Evolutionary conservation across 148 eudicot species (phyloP), one percentile per base, ranked within the genome.

Genomic region (Rhododendron williamsianum): DNA sequence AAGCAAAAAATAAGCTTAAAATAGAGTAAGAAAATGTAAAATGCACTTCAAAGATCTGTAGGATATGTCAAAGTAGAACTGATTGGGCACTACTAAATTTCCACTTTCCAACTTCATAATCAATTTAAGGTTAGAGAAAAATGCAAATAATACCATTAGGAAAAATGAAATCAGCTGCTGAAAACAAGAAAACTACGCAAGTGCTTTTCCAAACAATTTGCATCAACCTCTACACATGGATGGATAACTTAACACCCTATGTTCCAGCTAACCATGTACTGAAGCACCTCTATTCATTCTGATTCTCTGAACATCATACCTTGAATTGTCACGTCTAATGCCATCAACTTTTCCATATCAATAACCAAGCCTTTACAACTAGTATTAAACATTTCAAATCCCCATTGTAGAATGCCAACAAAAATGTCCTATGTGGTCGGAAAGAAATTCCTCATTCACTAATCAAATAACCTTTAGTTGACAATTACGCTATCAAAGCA

Each of bases 1-100:
- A 80, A 83, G 82, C 63, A 89, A 63, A 56, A 49, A 51, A 48
- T 51, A 45, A 83, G 77, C 58, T 58, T 58, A 51, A 13, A 7
- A 51, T n/a, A 48, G 35, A 11, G 80, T 12, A 48, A 73, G 30
- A 86, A 4, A 33, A 43, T 76, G 80, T 56, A 19, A 48, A 83
- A 71, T 48, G 27, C 27, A 18, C 43, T 16, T 84, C 45, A 21
- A 73, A 23, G 49, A 35, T 48, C 49, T n/a, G n/a, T 23, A 52
- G 21, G 35, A 76, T 52, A 49, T 52, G 33, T 38, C 71, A 36
- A 27, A 84, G 58, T 12, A 38, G 25, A 52, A n/a, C 19, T 33
- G 1, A 8, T 51, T 33, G 19, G 69, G 43, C 46, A 51, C 67
- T 52, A 7, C 67, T 36, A 81, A 46, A 46, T 33, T 52, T 56